phyloP scores from a whole-genome alignment of 2,329 filamentous ascomycete genomes.

The Colletotrichum sp. region DNA sequence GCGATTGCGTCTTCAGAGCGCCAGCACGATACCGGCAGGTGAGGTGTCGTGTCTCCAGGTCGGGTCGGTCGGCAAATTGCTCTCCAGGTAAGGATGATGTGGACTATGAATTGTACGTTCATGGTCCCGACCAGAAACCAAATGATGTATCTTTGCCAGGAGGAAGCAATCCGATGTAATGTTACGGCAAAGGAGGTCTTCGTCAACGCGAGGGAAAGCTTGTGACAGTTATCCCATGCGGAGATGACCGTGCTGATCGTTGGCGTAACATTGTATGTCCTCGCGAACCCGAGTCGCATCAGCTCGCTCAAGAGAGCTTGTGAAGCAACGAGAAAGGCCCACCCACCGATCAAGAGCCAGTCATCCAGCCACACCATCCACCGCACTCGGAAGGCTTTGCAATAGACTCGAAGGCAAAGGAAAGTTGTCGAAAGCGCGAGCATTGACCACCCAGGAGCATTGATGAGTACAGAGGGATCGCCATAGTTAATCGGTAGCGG shows the following conservation, averaged over 20 bases:
- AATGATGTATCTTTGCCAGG: constrained; percentile 22
- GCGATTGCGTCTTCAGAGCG: background rate
- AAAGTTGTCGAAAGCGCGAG: background rate
- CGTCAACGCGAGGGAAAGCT: background rate
- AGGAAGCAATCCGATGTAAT: constrained; percentile 25
- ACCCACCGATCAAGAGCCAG: constrained; percentile 30
- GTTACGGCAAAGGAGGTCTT: constrained; percentile 6
- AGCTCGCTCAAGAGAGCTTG: background rate
- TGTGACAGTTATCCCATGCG: background rate
- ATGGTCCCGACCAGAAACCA: constrained; percentile 30
- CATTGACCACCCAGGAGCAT: background rate
- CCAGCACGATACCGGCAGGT: background rate
- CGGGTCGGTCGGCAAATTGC: background rate
- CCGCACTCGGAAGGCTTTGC: background rate
- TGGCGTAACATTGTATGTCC: background rate
- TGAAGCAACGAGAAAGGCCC: constrained; percentile 28
- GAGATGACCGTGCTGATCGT: background rate
- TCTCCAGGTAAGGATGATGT: background rate
- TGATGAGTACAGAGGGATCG: background rate
- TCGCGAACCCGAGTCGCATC: background rate
- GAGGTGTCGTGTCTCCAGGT: background rate
- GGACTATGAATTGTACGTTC: background rate
- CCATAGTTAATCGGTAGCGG: background rate
- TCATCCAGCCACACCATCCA: constrained; percentile 18
- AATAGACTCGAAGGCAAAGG: background rate